Conservation (phyloP, 495 filamentous ascomycete genomes). For the Daldinia loculata region DNA sequence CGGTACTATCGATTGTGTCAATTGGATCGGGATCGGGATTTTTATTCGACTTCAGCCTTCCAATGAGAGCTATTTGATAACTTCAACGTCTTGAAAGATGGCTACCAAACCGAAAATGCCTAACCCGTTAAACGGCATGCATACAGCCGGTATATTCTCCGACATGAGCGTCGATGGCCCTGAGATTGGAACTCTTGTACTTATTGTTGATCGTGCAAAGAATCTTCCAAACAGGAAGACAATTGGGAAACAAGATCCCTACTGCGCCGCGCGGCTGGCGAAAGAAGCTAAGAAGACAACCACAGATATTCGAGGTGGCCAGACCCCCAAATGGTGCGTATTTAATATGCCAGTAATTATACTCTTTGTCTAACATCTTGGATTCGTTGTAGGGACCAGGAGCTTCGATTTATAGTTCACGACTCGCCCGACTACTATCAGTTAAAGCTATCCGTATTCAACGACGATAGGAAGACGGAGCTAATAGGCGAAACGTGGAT, state of each 20-base stretch:
- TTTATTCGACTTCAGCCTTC: not conserved
- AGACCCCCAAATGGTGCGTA: constrained; percentile 92
- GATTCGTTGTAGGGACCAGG: constrained; percentile 79
- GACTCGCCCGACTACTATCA: constrained; percentile 95
- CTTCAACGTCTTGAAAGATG: constrained; percentile 44
- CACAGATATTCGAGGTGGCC: constrained; percentile 91
- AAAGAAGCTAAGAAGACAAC: constrained; percentile 99
- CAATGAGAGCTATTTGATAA: constrained; percentile 23
- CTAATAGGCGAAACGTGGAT: constrained; percentile 94
- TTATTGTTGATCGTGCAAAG: constrained; percentile 91
- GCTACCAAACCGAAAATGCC: constrained; percentile 54
- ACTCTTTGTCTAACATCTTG: constrained; percentile 15
- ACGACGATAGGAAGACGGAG: constrained; percentile 96
- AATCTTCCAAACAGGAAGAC: constrained; percentile 96
- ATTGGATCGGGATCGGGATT: constrained; percentile 9
- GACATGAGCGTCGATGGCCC: constrained; percentile 97
- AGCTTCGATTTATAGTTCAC: constrained; percentile 94
- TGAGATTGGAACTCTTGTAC: constrained; percentile 89
- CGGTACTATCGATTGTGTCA: not conserved
- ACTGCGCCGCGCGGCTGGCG: constrained; percentile 90
- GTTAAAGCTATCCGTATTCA: constrained; percentile 94
- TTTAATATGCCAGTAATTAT: constrained; percentile 16
- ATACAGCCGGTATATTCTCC: constrained; percentile 93
- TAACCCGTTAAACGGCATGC: constrained; percentile 59
- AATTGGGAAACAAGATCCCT: constrained; percentile 98